Conservation (phyloP, 2,329 filamentous ascomycete genomes). For the Colletotrichum salicis region DNA sequence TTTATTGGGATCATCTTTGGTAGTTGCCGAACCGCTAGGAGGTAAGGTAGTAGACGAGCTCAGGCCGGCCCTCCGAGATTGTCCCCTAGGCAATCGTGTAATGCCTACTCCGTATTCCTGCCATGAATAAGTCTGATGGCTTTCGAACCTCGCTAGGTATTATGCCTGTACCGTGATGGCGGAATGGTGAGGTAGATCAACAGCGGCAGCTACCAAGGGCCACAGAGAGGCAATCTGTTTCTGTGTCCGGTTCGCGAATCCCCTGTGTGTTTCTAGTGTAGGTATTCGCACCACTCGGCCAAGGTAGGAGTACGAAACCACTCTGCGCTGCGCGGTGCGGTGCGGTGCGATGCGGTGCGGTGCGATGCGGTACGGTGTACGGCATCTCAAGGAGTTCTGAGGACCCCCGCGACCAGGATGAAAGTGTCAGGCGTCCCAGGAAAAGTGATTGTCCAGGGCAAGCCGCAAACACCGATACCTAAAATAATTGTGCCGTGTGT, state of each 20-base stretch:
- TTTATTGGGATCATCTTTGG: slow-evolving; percentile 9
- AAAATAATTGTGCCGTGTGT: neutral
- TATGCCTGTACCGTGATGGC: neutral
- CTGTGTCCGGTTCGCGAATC: slow-evolving; percentile 16
- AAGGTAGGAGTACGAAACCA: neutral
- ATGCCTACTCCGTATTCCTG: neutral
- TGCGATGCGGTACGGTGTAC: slow-evolving; percentile 16
- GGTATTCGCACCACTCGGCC: neutral
- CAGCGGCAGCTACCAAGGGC: neutral
- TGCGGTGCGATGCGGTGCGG: slow-evolving; percentile 11
- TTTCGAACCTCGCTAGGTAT: neutral
- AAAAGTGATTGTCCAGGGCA: slow-evolving; percentile 17
- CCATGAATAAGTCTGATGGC: slow-evolving; percentile 3
- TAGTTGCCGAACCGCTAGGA: neutral
- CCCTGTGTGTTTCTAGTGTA: neutral
- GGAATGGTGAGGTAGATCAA: slow-evolving; percentile 13
- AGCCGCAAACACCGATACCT: neutral
- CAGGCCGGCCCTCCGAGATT: neutral
- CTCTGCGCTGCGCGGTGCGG: slow-evolving; percentile 1
- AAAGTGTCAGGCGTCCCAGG: slow-evolving; percentile 7
- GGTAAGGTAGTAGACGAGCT: neutral
- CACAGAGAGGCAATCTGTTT: neutral
- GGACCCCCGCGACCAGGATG: slow-evolving; percentile 10
- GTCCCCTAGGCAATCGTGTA: neutral
- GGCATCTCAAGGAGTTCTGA: slow-evolving; percentile 13